These are phyloP conservation scores for Wickerhamomyces queroliae DNA, from an alignment of 805 yeast genomes.

Conservation along the genomic window DNA sequence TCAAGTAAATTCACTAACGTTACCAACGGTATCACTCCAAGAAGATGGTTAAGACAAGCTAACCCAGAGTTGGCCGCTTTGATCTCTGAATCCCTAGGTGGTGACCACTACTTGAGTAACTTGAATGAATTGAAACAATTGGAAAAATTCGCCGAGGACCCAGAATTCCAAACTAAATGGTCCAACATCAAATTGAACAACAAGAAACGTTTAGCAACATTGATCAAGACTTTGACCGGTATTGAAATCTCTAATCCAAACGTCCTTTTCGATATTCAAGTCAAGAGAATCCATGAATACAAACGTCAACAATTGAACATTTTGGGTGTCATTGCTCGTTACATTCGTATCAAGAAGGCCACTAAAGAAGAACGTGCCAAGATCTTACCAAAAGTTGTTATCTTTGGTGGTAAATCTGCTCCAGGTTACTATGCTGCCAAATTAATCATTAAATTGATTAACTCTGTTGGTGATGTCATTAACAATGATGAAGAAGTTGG, in stretches of 20 bases:
- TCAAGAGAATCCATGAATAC: conserved; percentile 92
- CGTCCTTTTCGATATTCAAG: conserved; percentile 85
- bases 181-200: conserved; percentile 61
- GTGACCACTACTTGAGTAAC: conserved; percentile 63
- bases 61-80: conserved; percentile 76
- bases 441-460: conserved; percentile 79
- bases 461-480: conserved; percentile 73
- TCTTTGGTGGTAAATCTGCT: conserved; percentile 94
- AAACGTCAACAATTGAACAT: conserved; percentile 93
- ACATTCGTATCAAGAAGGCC: conserved; percentile 67
- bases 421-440: conserved; percentile 98
- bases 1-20: conserved; percentile 81
- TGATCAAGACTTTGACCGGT: conserved; percentile 58
- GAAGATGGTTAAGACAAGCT: conserved; percentile 95
- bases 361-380: conserved; percentile 53
- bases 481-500: conserved; percentile 73
- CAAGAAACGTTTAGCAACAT: conserved; percentile 58
- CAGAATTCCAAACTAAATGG: conserved; percentile 66
- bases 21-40: conserved; percentile 92
- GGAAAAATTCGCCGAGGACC: conserved; percentile 62
- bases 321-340: conserved; percentile 83
- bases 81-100: conserved; percentile 66
- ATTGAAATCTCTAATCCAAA: conserved; percentile 56
- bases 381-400: conserved; percentile 68
- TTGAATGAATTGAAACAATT: conserved; percentile 62